Evolutionary conservation across 139 green algal species (phyloP), one percentile per base, ranked within the genome.

Genomic region (Chlorella sp.): DNA sequence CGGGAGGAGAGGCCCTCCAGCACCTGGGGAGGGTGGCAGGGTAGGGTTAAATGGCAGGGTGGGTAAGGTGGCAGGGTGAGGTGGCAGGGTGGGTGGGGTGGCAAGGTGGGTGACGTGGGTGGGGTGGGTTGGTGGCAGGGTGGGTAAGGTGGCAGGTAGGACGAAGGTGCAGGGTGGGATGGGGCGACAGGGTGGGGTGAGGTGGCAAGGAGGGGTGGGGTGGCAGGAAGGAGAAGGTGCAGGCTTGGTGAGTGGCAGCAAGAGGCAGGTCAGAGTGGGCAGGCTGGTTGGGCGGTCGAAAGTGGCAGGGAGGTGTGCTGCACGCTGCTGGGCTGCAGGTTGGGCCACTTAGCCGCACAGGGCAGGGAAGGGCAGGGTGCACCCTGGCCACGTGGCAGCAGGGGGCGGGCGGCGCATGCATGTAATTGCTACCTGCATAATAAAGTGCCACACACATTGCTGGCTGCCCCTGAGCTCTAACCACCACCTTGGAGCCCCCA

Each of bases 1-100:
- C 53, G 36, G 1, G 75, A 40, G 14, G 75, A 60, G 71, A 96
- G 75, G 11, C 69, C 86, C 21, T 97, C 95, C 91, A 99, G 92
- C 32, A 96, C 87, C 95, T 97, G 91, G 21, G 88, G 32, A 36
- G 48, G 48, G 48, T 57, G 76, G 76, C 36, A 53, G 71, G 16
- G 71, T 2, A 4, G 4, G 60, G 60, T 24, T 18, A 68, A 68
- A 24, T 14, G 5, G 78, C 36, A 37, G 22, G 26, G 78, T 26
- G 37, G 37, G 39, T 37, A 36, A 57, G 48, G 48, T 57, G 78
- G 78, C 28, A 71, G 64, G 11, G 19, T 71, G 69, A 9, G 48
- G 5, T 14, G 5, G 78, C 36, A 37, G 22, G 26, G 78, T 26
- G 37, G 37, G 39, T 37, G 34, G 9, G 48, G 48, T 57, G 78